phyloP scores from a whole-genome alignment of 495 filamentous ascomycete genomes.

The Neurospora sublineolata region DNA sequence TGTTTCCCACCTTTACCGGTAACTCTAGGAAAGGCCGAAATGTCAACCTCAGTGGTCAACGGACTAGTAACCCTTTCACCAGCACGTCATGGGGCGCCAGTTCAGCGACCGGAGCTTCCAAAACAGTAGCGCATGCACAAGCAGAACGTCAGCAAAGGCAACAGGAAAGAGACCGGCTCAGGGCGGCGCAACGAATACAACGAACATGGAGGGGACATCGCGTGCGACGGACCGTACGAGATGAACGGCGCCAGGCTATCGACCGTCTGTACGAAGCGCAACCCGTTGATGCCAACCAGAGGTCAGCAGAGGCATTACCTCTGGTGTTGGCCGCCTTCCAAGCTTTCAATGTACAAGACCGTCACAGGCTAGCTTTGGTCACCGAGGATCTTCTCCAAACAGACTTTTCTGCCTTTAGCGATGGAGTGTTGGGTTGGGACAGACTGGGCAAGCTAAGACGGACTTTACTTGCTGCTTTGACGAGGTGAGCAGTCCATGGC shows the following conservation, averaged over 20 bases:
- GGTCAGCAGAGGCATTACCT: conserved; percentile 21
- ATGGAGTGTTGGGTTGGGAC: conserved; percentile 4
- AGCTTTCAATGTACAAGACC: conserved; percentile 19
- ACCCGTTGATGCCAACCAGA: conserved; percentile 6
- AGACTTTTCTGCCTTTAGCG: conserved; percentile 17
- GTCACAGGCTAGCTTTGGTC: conserved; percentile 23
- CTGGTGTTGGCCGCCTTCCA: conserved; percentile 26
- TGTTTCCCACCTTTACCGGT: conserved; percentile 89
- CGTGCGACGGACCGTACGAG: conserved; percentile 45
- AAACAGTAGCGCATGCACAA: conserved; percentile 73
- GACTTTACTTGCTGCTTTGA: conserved; percentile 23
- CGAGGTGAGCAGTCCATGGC: conserved; percentile 10
- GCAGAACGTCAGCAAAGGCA: conserved; percentile 71
- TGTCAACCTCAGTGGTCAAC: conserved; percentile 85
- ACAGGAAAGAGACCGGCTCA: conserved; percentile 66
- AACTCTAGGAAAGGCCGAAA: conserved; percentile 74
- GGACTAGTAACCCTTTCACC: conserved; percentile 60
- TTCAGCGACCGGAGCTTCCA: conserved; percentile 48
- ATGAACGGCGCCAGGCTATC: conserved; percentile 53
- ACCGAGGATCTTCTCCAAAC: conserved; percentile 25
- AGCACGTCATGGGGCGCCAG: conserved; percentile 35
- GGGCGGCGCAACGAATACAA: conserved; percentile 66
- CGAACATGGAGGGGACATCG: conserved; percentile 72
- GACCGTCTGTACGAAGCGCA: conserved; percentile 39
- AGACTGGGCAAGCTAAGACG: conserved; percentile 25